Evolutionary conservation across 495 filamentous ascomycete species (phyloP).

Genomic region (Staphylotrichum tortipilum): DNA sequence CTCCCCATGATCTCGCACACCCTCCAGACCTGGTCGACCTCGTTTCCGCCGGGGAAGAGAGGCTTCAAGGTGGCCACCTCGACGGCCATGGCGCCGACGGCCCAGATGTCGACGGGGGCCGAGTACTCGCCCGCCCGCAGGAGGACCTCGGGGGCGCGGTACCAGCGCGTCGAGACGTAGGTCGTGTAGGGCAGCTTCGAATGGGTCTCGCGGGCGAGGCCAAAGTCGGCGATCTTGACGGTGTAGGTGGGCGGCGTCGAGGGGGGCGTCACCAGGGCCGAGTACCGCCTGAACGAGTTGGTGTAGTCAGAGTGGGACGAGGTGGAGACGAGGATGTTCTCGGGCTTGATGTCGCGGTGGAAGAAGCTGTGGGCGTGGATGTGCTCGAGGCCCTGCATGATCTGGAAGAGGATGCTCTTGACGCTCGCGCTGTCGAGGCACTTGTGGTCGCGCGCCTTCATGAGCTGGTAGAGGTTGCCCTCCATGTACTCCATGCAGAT

Average conservation of each 20-base stretch:
- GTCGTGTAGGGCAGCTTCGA: slow-evolving; percentile 96
- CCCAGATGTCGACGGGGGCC: slow-evolving; percentile 98
- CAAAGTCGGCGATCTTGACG: slow-evolving; percentile 99
- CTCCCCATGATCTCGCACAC: slow-evolving; percentile 99
- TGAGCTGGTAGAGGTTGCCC: slow-evolving; percentile 95
- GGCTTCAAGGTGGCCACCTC: slow-evolving; percentile 97
- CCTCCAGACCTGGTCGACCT: slow-evolving; percentile 98
- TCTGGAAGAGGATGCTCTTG: slow-evolving; percentile 97
- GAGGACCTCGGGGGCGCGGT: slow-evolving; percentile 92
- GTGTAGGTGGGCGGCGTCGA: slow-evolving; percentile 89
- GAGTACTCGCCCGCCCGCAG: slow-evolving; percentile 95
- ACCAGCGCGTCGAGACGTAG: slow-evolving; percentile 98
- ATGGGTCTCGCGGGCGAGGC: slow-evolving; percentile 92
- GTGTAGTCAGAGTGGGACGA: slow-evolving; percentile 71
- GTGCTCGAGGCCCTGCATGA: slow-evolving; percentile 89
- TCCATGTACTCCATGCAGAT: slow-evolving; percentile 99
- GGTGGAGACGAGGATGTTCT: slow-evolving; percentile 96
- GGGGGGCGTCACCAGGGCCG: slow-evolving; percentile 85
- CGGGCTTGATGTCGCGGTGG: slow-evolving; percentile 98
- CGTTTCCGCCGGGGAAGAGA: slow-evolving; percentile 93
- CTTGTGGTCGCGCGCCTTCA: slow-evolving; percentile 97
- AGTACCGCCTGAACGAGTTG: slow-evolving; percentile 82
- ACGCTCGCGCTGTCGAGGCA: slow-evolving; percentile 81
- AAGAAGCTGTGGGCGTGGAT: slow-evolving; percentile 97
- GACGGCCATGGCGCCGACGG: slow-evolving; percentile 97